phyloP scores from a whole-genome alignment of 352 stramenopile species.

The Blastocystis sp. region DNA sequence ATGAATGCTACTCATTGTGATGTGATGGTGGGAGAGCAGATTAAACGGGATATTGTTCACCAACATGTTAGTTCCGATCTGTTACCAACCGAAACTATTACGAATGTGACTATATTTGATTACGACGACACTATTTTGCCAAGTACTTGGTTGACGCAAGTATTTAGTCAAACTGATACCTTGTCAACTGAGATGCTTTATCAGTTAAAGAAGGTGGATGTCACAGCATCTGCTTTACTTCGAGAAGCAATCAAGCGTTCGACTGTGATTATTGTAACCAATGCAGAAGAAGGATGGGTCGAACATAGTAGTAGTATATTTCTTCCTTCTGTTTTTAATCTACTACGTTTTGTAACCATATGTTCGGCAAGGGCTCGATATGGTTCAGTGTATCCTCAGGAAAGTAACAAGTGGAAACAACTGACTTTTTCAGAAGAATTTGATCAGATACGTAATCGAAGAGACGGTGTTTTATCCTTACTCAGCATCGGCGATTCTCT shows the following conservation, averaged over 20 bases:
- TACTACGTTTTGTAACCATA: constrained; percentile 77
- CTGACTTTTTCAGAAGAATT: constrained; percentile 78
- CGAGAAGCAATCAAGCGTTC: constrained; percentile 72
- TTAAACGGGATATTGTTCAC: background rate
- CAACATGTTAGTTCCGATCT: background rate
- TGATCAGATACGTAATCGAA: background rate
- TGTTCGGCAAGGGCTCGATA: constrained; percentile 80
- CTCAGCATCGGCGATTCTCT: constrained; percentile 65
- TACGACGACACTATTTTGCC: constrained; percentile 65
- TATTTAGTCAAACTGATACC: background rate
- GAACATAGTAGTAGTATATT: constrained; percentile 78
- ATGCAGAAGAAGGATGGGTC: constrained; percentile 79
- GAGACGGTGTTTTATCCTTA: constrained; percentile 55
- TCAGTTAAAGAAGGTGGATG: constrained; percentile 73
- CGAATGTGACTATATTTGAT: constrained; percentile 64
- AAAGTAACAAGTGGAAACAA: constrained; percentile 78
- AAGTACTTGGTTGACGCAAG: constrained; percentile 63
- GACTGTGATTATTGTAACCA: constrained; percentile 78
- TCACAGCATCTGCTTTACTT: constrained; percentile 73
- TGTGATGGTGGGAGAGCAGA: background rate
- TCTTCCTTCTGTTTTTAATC: constrained; percentile 74
- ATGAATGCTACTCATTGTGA: constrained; percentile 13
- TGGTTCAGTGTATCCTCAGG: constrained; percentile 77
- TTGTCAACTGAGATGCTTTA: constrained; percentile 1
- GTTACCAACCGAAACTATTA: background rate